Base-by-base conservation (phyloP, 225 moss, liverwort and hornwort species). In the Polytrichum formosum region DNA sequence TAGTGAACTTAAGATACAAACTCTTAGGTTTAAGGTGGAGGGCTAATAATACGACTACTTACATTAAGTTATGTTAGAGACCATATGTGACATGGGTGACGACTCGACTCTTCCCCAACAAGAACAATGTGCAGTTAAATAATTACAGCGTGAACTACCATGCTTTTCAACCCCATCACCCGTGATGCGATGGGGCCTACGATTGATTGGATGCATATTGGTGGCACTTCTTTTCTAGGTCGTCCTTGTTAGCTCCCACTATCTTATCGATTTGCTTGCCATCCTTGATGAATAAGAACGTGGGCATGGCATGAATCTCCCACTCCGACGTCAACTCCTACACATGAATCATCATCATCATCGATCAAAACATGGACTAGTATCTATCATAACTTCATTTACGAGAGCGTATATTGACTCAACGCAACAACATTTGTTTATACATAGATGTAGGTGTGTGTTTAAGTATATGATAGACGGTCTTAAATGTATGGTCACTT, bases 241-340 rank as follows among this genome's bases (percentile, higher is more conserved):
- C 88, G 5, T 90, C 87, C 73, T 89, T 96, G 84, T 89, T 80
- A 46, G 89, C 96, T 60, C 96, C 96, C 20, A 96, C 91, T 64
- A 96, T 89, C 83, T 89, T 91, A 67, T 92, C 83, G 7, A 85
- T 73, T 59, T 84, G 64, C 73, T 90, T 87, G 64, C 87, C 88
- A 53, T 96, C 87, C 82, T 89, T 85, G 73, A 96, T 84, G 58
- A 92, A 96, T 25, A 90, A 78, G 81, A 96, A 93, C 20, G 96
- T 96, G 55, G 93, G 96, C 96, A 93, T 96, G 2, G 96, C 93
- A 77, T 86, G 89, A 71, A 96, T 89, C 23, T 82, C 91, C 77
- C 89, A 96, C 56, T 81, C 65, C 5, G 75, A 76, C 6, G 96
- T 90, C n/a, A 96, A 77, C 69, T 82, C 80, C 79, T 87, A 82